Base-by-base conservation (phyloP, 345 rosid species). In the Linum lewisii region DNA sequence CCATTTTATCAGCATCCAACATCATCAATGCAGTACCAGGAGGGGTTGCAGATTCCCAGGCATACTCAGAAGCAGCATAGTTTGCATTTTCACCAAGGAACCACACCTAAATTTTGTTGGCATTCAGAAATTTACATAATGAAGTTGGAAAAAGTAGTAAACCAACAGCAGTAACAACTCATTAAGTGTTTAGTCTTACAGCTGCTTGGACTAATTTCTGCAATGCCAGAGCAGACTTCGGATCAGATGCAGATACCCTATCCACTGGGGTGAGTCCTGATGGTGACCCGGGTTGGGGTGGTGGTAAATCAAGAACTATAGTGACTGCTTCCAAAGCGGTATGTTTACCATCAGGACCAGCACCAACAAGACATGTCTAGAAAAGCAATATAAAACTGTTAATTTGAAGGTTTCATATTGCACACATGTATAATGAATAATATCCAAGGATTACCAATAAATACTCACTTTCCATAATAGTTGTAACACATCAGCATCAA, bases 21-120 rank as follows among this genome's bases (percentile, higher is more conserved):
- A 93, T 81, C 99, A 93, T 93, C 75, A 93, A 77, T 66, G 99
- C 99, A 73, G 99, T 93, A 54, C 99, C 99, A n/a, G 99, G 99
- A 69, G 99, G 99, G 38, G 99, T 93, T 65, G 99, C 91, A 53
- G 99, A 93, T 74, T 93, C 96, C 99, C 99, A 93, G 64, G 99
- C 97, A 74, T 93, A 93, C 77, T 93, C 99, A 26, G 99, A 93
- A 68, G 99, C 99, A 65, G 99, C 99, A 63, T 93, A 93, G 73
- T 93, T 93, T 67, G 99, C 99, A 84, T 93, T 93, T 82, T 93
- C 99, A 69, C 99, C 99, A 58, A 93, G 96, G 79, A 93, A 93
- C 99, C 99, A 93, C 47, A 93, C 98, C 98, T 88, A 67, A 71
- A 59, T 60, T 57, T 49, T 59, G 20, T 0, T 47, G 5, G 20